Evolutionary conservation across 1,284 basidiomycete genomes (phyloP).

Genomic region (Athelia psychrophila): DNA sequence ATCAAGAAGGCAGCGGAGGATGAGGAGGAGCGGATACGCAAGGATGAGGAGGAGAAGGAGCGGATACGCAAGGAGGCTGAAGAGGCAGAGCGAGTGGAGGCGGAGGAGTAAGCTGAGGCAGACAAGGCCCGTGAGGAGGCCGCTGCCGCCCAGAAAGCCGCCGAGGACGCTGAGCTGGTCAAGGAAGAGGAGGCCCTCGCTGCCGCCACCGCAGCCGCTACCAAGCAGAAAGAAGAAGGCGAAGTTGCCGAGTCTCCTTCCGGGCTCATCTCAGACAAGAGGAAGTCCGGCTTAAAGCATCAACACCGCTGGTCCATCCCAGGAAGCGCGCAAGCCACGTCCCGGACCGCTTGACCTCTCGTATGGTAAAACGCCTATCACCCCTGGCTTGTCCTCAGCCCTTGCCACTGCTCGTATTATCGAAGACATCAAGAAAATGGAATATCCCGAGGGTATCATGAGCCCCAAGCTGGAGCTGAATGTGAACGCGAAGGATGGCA

Average conservation of each 20-base stretch:
- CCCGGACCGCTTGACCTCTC: conserved; percentile 75
- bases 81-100: conserved; percentile 23
- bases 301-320: conserved; percentile 44
- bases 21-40: conserved; percentile 20
- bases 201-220: conserved; percentile 14
- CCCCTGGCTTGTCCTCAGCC: conserved; percentile 56
- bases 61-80: conserved; percentile 15
- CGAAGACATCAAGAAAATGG: too few species aligned
- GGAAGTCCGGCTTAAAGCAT: conserved; percentile 59
- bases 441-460: too few species aligned
- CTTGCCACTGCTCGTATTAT: conserved; percentile 72
- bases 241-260: conserved; percentile 27
- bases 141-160: too few species aligned
- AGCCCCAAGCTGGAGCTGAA: too few species aligned
- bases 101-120: conserved; percentile 34
- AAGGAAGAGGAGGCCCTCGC: conserved; percentile 33
- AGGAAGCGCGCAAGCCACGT: conserved; percentile 40
- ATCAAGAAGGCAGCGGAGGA: conserved; percentile 18
- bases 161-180: conserved; percentile 26
- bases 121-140: conserved; percentile 33
- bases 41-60: conserved; percentile 17
- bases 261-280: conserved; percentile 20
- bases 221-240: conserved; percentile 29
- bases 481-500: too few species aligned
- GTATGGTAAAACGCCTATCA: conserved; percentile 30